phyloP scores from a whole-genome alignment of 257 asterid species.

The Solanum clarkiae region DNA sequence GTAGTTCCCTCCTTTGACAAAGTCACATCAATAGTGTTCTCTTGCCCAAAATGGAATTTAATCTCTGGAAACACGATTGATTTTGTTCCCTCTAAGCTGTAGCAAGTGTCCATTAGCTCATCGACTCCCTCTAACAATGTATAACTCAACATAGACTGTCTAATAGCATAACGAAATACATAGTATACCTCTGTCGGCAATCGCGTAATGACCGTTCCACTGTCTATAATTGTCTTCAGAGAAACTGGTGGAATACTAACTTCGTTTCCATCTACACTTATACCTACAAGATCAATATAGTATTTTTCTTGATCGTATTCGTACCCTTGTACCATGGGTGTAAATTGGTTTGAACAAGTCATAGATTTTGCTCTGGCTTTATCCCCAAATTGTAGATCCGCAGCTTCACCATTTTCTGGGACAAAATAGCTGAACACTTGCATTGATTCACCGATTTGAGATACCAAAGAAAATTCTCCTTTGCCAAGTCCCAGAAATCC shows the following conservation, averaged over 20 bases:
- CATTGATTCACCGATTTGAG: neutral
- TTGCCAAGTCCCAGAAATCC: conserved; percentile 4
- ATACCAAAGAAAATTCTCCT: neutral
- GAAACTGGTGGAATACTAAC: too few relatives aligned
- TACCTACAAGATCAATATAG: neutral
- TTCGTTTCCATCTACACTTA: neutral
- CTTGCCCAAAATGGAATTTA: neutral
- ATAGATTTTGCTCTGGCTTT: neutral
- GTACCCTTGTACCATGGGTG: neutral
- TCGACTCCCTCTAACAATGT: neutral
- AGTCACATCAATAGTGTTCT: neutral
- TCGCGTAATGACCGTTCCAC: neutral
- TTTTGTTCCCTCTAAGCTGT: neutral
- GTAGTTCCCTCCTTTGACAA: neutral
- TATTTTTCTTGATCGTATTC: neutral
- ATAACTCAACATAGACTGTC: neutral
- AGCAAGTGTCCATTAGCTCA: neutral
- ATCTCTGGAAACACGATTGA: neutral
- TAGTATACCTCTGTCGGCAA: neutral
- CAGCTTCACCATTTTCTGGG: neutral
- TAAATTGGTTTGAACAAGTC: neutral
- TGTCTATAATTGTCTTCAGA: neutral
- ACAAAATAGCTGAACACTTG: neutral
- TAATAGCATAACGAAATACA: neutral
- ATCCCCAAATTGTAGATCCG: neutral